phyloP scores from a whole-genome alignment of 139 green algal species.

The Ostreobium quekettii region DNA sequence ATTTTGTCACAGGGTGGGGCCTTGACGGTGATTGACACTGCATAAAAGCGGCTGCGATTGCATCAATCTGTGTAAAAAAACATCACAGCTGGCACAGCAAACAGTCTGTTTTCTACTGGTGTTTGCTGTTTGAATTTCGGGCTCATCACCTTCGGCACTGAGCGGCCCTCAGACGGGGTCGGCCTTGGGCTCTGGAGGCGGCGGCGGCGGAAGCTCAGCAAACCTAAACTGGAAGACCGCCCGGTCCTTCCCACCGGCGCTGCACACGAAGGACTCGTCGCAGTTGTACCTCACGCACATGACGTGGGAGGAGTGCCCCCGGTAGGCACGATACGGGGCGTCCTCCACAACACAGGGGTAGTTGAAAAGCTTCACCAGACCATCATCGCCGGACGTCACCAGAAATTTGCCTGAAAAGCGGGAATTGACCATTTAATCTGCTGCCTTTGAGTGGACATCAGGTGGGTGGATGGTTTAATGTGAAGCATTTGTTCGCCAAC shows the following conservation, averaged over 20 bases:
- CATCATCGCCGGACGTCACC: slow-evolving; percentile 41
- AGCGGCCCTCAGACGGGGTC: background rate
- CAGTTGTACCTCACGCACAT: slow-evolving; percentile 36
- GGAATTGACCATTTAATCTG: slow-evolving; percentile 26
- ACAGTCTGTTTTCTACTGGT: too few relatives aligned
- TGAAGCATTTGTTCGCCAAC: background rate
- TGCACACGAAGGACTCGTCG: slow-evolving; percentile 25
- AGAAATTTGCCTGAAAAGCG: slow-evolving; percentile 22
- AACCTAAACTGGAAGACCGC: slow-evolving; percentile 55
- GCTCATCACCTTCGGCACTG: background rate
- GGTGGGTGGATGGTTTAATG: background rate
- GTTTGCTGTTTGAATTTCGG: too few relatives aligned
- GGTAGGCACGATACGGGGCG: slow-evolving; percentile 47
- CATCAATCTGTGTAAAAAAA: too few relatives aligned
- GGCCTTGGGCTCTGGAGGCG: background rate
- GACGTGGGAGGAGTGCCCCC: slow-evolving; percentile 58
- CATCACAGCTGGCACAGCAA: too few relatives aligned
- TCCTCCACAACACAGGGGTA: slow-evolving; percentile 59
- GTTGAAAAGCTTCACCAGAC: slow-evolving; percentile 61
- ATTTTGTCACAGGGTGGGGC: too few relatives aligned
- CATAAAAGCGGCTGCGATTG: too few relatives aligned
- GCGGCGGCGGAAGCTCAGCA: background rate
- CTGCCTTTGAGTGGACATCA: slow-evolving; percentile 17
- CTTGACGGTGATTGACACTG: too few relatives aligned
- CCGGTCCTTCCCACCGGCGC: slow-evolving; percentile 48